Percentiles rank a stretch among this genome's conserved stretches.
Conservation (phyloP, 2,329 filamentous ascomycete species). For the Fusarium sp. region DNA sequence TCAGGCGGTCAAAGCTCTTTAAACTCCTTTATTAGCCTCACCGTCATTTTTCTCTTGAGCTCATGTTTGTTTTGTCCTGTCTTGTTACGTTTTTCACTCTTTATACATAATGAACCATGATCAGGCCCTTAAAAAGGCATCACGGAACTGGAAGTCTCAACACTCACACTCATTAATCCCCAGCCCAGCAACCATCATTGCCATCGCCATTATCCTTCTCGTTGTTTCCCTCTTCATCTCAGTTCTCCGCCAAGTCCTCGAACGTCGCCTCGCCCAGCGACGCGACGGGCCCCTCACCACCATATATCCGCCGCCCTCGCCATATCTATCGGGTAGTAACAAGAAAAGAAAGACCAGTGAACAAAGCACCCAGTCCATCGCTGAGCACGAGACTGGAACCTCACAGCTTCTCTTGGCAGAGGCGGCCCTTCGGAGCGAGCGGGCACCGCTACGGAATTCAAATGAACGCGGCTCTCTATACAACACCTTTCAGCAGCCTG, state of each 20-base stretch:
- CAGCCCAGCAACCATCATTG: slow-evolving; percentile 35
- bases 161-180: slow-evolving; percentile 22
- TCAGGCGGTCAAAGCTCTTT: slow-evolving; percentile 17
- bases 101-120: slow-evolving; percentile 17
- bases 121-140: background rate
- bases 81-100: background rate
- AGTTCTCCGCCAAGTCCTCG: slow-evolving; percentile 33
- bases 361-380: slow-evolving; percentile 11
- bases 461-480: slow-evolving; percentile 38
- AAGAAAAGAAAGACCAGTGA: slow-evolving; percentile 12
- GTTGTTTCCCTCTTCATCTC: slow-evolving; percentile 36
- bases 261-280: slow-evolving; percentile 22
- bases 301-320: slow-evolving; percentile 19
- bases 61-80: background rate
- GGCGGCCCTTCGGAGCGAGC: slow-evolving; percentile 22
- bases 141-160: slow-evolving; percentile 1
- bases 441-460: slow-evolving; percentile 33
- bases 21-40: slow-evolving; percentile 5
- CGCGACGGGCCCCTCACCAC: slow-evolving; percentile 31
- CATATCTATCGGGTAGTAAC: slow-evolving; percentile 3
- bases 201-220: slow-evolving; percentile 35
- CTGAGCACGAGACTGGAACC: slow-evolving; percentile 34
- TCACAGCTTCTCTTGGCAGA: slow-evolving; percentile 33
- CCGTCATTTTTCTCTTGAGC: background rate
- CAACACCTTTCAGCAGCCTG: slow-evolving; percentile 42